phyloP scores from a whole-genome alignment of 148 eudicot species.

The Nepenthes gracilis region DNA sequence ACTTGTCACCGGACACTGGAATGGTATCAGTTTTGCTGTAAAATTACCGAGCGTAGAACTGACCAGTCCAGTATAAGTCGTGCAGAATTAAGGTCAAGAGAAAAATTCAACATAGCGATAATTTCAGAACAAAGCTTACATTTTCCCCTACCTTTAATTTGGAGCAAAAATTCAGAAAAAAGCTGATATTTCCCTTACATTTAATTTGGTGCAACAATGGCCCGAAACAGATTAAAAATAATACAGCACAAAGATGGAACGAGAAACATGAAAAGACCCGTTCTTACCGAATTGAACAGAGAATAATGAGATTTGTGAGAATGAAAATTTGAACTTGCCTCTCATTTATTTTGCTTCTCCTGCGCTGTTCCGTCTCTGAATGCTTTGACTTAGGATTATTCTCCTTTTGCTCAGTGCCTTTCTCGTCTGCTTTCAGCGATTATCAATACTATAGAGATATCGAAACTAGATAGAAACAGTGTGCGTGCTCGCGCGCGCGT shows the following conservation, averaged over 20 bases:
- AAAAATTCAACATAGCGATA: too few species aligned
- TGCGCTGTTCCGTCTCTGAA: slow-evolving; percentile 93
- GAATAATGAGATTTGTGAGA: background rate
- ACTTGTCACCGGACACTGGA: too few species aligned
- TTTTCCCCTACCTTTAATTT: too few species aligned
- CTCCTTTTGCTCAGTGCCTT: slow-evolving; percentile 39
- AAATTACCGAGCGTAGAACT: too few species aligned
- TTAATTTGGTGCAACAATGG: background rate
- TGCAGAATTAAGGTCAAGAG: too few species aligned
- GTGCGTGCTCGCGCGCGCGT: background rate
- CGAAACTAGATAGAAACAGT: background rate
- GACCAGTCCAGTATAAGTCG: too few species aligned
- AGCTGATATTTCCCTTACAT: too few species aligned
- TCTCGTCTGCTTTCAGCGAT: slow-evolving; percentile 27
- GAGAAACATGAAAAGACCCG: background rate
- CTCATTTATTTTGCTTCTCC: slow-evolving; percentile 87
- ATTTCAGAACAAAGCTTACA: too few species aligned
- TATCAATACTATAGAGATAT: slow-evolving; percentile 1
- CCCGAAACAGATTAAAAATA: background rate
- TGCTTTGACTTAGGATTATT: slow-evolving; percentile 64
- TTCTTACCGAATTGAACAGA: background rate
- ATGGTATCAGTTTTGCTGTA: too few species aligned
- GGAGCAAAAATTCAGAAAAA: too few species aligned
- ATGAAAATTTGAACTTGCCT: slow-evolving; percentile 27
- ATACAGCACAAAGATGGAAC: background rate